Conservation (phyloP, 139 green algal genomes). For the Chlorella sp. region DNA sequence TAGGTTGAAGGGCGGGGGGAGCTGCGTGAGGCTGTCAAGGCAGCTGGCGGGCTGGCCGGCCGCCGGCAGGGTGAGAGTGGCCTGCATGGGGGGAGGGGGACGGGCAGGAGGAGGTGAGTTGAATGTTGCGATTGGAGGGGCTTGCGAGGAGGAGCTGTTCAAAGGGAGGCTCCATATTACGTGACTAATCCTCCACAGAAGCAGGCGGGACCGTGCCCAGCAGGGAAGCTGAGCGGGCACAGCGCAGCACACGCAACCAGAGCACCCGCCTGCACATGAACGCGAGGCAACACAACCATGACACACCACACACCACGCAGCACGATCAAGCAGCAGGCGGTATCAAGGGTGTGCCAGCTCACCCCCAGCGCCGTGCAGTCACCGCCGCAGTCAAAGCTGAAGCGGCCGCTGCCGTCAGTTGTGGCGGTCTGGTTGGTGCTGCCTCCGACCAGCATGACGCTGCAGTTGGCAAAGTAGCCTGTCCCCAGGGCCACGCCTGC, state of each 20-base stretch:
- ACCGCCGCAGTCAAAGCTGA: conserved; percentile 15
- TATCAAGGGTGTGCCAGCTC: neutral
- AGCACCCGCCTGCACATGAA: neutral
- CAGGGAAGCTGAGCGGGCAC: neutral
- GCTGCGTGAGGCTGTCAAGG: conserved; percentile 4
- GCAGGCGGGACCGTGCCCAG: neutral
- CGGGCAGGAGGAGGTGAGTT: neutral
- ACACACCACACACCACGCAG: too few relatives aligned
- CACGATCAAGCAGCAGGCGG: too few relatives aligned
- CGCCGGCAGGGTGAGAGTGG: neutral
- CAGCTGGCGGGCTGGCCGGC: conserved; percentile 15
- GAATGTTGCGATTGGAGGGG: neutral
- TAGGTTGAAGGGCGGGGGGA: conserved; percentile 17
- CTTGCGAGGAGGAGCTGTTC: neutral
- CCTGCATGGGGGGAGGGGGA: neutral
- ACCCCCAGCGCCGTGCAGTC: conserved; percentile 4
- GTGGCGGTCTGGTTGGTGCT: neutral
- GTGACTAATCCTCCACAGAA: neutral
- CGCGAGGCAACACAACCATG: too few relatives aligned
- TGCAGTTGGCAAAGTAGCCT: conserved; percentile 15
- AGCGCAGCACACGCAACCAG: neutral
- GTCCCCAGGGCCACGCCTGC: neutral
- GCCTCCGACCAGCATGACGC: neutral
- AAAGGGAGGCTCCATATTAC: neutral
- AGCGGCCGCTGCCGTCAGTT: conserved; percentile 21